These are phyloP conservation scores for Apiospora marii DNA, from an alignment of 2,329 filamentous ascomycete species.

Conservation along the genomic window DNA sequence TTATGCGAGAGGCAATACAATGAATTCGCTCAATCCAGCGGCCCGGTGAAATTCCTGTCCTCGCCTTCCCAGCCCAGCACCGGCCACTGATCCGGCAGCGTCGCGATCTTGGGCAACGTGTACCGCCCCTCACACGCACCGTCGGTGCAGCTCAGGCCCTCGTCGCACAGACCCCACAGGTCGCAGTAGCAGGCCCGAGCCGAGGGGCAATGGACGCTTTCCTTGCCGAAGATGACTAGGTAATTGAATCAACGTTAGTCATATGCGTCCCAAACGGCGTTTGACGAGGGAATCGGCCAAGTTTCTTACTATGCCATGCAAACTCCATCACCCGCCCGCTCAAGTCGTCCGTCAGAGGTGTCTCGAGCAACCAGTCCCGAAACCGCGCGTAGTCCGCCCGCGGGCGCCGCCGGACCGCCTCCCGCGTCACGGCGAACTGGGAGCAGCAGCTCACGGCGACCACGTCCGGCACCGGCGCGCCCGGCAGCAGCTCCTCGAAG, in stretches of 20 bases:
- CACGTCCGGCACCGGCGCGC: conserved; percentile 41
- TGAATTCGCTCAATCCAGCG: conserved; percentile 30
- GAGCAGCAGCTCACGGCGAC: conserved; percentile 58
- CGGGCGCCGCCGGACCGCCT: conserved; percentile 49
- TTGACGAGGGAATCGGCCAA: conserved; percentile 30
- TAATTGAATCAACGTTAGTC: neutral
- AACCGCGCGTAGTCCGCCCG: conserved; percentile 54
- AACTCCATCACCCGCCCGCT: conserved; percentile 61
- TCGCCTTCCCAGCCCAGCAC: conserved; percentile 59
- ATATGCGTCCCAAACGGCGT: neutral
- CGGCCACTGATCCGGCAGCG: conserved; percentile 69
- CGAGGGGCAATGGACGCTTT: conserved; percentile 65
- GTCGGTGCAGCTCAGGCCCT: conserved; percentile 45
- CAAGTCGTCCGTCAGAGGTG: conserved; percentile 49
- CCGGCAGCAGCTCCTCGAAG: conserved; percentile 34
- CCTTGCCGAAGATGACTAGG: conserved; percentile 68
- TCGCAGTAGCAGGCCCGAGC: conserved; percentile 72
- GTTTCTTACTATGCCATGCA: conserved; percentile 54
- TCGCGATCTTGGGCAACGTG: conserved; percentile 63
- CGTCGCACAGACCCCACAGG: conserved; percentile 67
- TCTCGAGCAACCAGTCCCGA: conserved; percentile 57
- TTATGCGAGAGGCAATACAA: neutral
- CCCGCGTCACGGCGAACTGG: conserved; percentile 59
- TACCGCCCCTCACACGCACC: conserved; percentile 65
- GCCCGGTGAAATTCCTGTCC: conserved; percentile 38